These are phyloP conservation scores for Centella asiatica DNA, from an alignment of 129 eudicot species.

Conservation along the genomic window DNA sequence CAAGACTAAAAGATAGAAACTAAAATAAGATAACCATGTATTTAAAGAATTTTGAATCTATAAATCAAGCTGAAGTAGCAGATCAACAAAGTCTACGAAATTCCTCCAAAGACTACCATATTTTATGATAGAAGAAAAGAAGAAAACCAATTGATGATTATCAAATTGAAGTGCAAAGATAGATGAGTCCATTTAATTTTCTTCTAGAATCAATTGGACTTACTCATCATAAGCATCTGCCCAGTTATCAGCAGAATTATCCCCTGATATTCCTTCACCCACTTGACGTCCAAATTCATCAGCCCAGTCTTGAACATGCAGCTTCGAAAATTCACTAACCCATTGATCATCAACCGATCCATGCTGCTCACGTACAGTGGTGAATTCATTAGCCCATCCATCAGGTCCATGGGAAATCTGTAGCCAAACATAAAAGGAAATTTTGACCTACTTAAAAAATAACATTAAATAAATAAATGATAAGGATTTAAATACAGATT, in stretches of 20 bases:
- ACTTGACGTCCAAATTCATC: conserved; percentile 91
- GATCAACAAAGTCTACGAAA: too few species aligned
- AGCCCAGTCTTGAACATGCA: conserved; percentile 89
- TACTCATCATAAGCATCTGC: conserved; percentile 97
- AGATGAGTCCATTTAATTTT: background rate
- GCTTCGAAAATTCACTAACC: conserved; percentile 87
- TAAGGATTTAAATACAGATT: too few species aligned
- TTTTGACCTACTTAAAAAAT: background rate
- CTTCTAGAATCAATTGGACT: conserved; percentile 20
- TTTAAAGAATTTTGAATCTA: background rate
- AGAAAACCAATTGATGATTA: background rate
- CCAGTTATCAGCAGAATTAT: conserved; percentile 72
- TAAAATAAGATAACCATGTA: too few species aligned
- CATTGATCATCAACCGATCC: conserved; percentile 65
- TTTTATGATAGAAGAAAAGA: background rate
- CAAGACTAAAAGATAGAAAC: background rate
- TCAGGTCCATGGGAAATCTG: conserved; percentile 70
- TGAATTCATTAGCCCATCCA: conserved; percentile 77
- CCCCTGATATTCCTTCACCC: conserved; percentile 70
- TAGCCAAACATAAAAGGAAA: background rate
- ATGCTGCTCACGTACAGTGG: conserved; percentile 57
- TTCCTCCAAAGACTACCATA: background rate
- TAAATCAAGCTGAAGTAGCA: too few species aligned
- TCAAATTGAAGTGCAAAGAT: background rate
- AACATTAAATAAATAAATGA: too few species aligned